Evolutionary conservation across 345 rosid species (phyloP), one percentile per base, ranked within the genome.

Genomic region (Punica granatum): DNA sequence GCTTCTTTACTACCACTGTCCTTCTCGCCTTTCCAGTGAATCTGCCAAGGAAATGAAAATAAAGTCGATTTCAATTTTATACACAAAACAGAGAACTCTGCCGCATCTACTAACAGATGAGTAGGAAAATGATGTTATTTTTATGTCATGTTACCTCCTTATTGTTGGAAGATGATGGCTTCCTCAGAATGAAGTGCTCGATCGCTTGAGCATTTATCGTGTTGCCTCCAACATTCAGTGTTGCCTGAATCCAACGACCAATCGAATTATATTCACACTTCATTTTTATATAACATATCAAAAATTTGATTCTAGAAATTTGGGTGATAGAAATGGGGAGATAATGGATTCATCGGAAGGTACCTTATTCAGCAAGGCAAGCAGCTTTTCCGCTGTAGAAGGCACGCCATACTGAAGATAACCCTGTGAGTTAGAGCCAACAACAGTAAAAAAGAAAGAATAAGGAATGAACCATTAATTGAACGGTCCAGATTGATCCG

Each of bases 401-500:
- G 97, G 96, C 51, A 88, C 95, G 70, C 98, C 98, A 60, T 79
- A 79, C 73, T 87, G 94, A 66, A 93, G 87, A 84, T 82, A 93
- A 37, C 97, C 96, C 98, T 87, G 87, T 35, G 75, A 80, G 28
- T 0, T 63, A 30, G 60, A 68, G 8, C 26, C 18, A 33, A n/a
- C 42, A 18, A 60, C 39, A 28, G 39, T 7, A 30, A 59, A 11
- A 0, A 1, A 43, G 1, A 8, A 56, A 59, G 37, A 14, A 4
- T 46, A 10, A 10, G 54, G 23, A 0, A 65, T 53, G 32, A 18
- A n/a, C 53, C 53, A n/a, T n/a, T n/a, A n/a, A 25, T 23, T 48
- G 4, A 48, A 48, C 8, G 21, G 59, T 25, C 14, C 30, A 23
- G 14, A 23, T 23, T 9, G 30, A 3, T 13, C 3, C 59, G 59